phyloP scores from a whole-genome alignment of 179 eudicot genomes.

The Camellia oleifera region DNA sequence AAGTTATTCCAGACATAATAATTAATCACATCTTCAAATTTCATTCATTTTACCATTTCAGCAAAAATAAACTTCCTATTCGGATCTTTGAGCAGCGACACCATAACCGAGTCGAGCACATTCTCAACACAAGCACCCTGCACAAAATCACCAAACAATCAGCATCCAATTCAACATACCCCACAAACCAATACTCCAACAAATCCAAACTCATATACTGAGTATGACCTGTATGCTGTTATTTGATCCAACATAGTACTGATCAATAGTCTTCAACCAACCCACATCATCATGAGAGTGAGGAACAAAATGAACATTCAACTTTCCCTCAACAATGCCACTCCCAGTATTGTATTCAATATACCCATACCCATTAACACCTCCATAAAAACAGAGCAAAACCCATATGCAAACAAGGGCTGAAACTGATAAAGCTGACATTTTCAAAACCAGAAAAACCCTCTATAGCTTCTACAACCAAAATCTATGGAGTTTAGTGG shows the following conservation, averaged over 20 bases:
- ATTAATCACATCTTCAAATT: neutral
- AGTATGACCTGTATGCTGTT: conserved; percentile 61
- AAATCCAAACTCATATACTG: neutral
- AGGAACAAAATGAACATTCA: conserved; percentile 95
- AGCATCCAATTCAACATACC: neutral
- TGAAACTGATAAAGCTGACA: conserved; percentile 10
- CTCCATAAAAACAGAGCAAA: conserved; percentile 22
- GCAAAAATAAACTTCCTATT: conserved; percentile 74
- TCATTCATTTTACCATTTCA: conserved; percentile 57
- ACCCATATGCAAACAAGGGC: conserved; percentile 25
- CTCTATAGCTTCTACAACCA: neutral
- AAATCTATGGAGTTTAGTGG: neutral
- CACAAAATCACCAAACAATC: conserved; percentile 18
- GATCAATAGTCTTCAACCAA: conserved; percentile 97
- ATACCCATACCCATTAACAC: conserved; percentile 38
- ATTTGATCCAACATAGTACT: conserved; percentile 87
- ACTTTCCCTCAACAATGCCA: conserved; percentile 57
- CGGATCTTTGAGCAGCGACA: conserved; percentile 63
- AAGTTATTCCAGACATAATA: neutral
- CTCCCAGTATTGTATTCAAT: conserved; percentile 49
- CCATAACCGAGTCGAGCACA: conserved; percentile 78
- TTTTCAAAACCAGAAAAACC: neutral
- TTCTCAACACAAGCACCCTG: conserved; percentile 89
- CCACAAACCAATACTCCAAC: neutral
- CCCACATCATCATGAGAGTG: conserved; percentile 98